Base-by-base conservation (phyloP, 495 filamentous ascomycete genomes). In the Podospora appendiculata region DNA sequence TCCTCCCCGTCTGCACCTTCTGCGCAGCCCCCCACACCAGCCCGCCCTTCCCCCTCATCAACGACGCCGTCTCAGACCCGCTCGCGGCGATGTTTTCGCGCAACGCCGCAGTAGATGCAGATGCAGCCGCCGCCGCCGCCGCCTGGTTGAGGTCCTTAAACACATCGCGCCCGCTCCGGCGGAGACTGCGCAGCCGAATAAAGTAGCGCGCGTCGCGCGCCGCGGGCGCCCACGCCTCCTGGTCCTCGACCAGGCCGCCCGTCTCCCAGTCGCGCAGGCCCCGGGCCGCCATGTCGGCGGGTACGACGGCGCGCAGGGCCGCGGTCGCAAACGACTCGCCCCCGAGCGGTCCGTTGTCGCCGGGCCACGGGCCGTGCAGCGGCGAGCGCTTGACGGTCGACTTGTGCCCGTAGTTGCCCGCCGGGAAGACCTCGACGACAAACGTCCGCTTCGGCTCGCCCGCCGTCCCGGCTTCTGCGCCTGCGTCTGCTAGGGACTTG, bases 241-340 rank as follows among this genome's bases (percentile, higher is more conserved):
- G n/a, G 12, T 49, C 54, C 16, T 50, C 55, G 9, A 64, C 50
- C 57, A 67, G 63, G 41, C 8, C 14, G 49, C 64, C 64, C 5
- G 65, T 70, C 47, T 77, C 69, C 77, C 77, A 80, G 48, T 78
- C 76, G 17, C 49, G 51, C 33, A 79, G 54, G 3, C 68, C 76
- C n/a, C 53, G 54, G 25, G 57, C 51, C 52, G 67, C 69, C 17
- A 68, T 58, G 14, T 61, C 62, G 3, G 54, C 40, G 2, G 75
- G 71, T n/a, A 77, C 48, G n/a, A 58, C 47, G 13, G 40, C 50
- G 18, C 56, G 38, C 47, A 80, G 58, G 4, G 62, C 63, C 4
- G 64, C 54, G 0, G 58, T 68, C 3, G 67, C 52, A 45, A 67
- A 66, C 14, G 65, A 64, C 14, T 52, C 41, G 3, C 13, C 25